These are phyloP conservation scores for Dryas alaskensis DNA, from an alignment of 306 rosid species.

Conservation along the genomic window DNA sequence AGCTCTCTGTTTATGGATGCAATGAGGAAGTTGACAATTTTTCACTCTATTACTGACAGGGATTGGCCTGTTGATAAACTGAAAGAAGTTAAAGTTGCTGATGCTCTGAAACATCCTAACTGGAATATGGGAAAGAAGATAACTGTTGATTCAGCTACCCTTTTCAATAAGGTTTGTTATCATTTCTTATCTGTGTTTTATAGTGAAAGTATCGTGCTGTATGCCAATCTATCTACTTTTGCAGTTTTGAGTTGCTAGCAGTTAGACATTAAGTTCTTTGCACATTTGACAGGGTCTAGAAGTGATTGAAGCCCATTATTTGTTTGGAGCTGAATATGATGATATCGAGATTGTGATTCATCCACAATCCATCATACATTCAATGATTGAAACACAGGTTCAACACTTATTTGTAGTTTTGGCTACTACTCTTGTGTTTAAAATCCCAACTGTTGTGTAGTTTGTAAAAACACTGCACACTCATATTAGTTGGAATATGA, in stretches of 20 bases:
- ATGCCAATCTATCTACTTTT: slow-evolving; percentile 14
- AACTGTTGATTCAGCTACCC: slow-evolving; percentile 99
- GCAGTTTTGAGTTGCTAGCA: slow-evolving; percentile 18
- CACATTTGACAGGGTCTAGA: slow-evolving; percentile 71
- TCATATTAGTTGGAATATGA: background rate
- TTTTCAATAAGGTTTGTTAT: slow-evolving; percentile 81
- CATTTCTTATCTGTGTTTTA: background rate
- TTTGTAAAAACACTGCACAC: slow-evolving; percentile 11
- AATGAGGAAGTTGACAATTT: slow-evolving; percentile 4
- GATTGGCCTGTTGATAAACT: slow-evolving; percentile 95
- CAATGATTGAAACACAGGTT: slow-evolving; percentile 98
- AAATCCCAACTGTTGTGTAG: background rate
- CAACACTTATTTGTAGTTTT: background rate
- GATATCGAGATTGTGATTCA: slow-evolving; percentile 87
- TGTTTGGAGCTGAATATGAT: slow-evolving; percentile 92
- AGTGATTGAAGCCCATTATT: slow-evolving; percentile 98
- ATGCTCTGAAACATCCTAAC: slow-evolving; percentile 97
- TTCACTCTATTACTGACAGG: slow-evolving; percentile 40
- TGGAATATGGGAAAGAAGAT: slow-evolving; percentile 99
- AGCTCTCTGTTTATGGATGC: background rate
- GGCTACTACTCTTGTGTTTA: slow-evolving; percentile 2
- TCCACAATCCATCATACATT: slow-evolving; percentile 95
- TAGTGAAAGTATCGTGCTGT: background rate
- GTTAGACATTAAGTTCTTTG: slow-evolving; percentile 19
- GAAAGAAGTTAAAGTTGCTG: slow-evolving; percentile 95